Evolutionary conservation across 169 alveolate species (phyloP).

Genomic region (Theileria annulata): DNA sequence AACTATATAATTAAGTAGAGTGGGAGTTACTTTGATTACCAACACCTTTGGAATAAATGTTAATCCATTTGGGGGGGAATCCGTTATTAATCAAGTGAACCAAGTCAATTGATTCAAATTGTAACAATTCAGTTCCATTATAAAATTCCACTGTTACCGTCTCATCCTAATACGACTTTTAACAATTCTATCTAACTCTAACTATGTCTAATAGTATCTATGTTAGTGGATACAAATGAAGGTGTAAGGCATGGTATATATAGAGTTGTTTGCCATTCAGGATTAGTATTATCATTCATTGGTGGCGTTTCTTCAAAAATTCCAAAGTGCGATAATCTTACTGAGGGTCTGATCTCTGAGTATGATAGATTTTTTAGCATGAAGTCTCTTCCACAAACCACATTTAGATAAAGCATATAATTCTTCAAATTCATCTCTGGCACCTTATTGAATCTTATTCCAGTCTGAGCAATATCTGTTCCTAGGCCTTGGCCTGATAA

Average conservation of each 20-base stretch:
- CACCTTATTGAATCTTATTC: constrained; percentile 19
- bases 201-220: constrained; percentile 37
- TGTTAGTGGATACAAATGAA: constrained; percentile 60
- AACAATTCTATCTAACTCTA: constrained; percentile 19
- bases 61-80: constrained; percentile 56
- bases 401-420: constrained; percentile 61
- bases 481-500: constrained; percentile 29
- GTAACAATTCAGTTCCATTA: constrained; percentile 56
- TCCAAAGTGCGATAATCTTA: constrained; percentile 80
- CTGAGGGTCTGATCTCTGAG: constrained; percentile 76
- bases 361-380: constrained; percentile 32
- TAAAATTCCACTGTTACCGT: constrained; percentile 70
- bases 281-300: constrained; percentile 78
- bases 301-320: constrained; percentile 75
- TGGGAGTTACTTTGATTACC: background rate
- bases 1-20: too few relatives aligned
- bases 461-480: background rate
- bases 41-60: constrained; percentile 44
- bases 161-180: constrained; percentile 52
- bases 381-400: constrained; percentile 74
- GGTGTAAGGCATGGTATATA: constrained; percentile 80
- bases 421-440: constrained; percentile 37
- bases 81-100: constrained; percentile 50
- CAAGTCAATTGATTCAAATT: constrained; percentile 55
- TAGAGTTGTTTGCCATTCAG: constrained; percentile 81